phyloP scores from a whole-genome alignment of 768 basidiomycete genomes.

The Xanthoconium purpureum region DNA sequence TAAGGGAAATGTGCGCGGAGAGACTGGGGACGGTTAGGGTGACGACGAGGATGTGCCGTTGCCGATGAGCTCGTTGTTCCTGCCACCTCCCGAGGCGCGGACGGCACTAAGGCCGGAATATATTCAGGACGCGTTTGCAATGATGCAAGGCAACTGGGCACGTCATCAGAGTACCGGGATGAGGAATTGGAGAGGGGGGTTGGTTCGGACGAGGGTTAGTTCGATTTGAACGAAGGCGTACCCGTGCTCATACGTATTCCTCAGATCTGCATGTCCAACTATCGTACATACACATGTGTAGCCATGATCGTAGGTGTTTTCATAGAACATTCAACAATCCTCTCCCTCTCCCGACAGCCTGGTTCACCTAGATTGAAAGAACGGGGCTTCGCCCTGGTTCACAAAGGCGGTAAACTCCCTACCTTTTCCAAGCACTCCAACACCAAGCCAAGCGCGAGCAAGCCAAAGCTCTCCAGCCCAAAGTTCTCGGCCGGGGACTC shows the following conservation, averaged over 20 bases:
- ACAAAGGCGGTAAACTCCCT: conserved; percentile 19
- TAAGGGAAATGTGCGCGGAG: conserved; percentile 50
- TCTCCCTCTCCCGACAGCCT: too few relatives aligned
- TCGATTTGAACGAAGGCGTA: conserved; percentile 57
- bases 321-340: neutral
- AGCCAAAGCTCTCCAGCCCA: conserved; percentile 61
- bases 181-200: conserved; percentile 85
- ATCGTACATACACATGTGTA: neutral
- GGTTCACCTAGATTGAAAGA: too few relatives aligned
- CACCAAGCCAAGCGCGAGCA: conserved; percentile 19
- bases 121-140: conserved; percentile 85
- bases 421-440: too few relatives aligned
- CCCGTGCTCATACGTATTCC: neutral
- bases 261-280: neutral
- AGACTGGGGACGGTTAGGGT: conserved; percentile 48
- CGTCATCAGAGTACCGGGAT: conserved; percentile 82
- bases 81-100: conserved; percentile 78
- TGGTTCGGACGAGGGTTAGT: conserved; percentile 74
- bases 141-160: conserved; percentile 86
- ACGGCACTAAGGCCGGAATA: conserved; percentile 79
- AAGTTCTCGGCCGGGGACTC: conserved; percentile 28
- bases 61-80: conserved; percentile 70
- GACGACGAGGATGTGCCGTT: conserved; percentile 65
- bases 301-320: neutral
- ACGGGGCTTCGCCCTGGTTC: neutral